These are phyloP conservation scores for Amphirosellinia nigrospora DNA, from an alignment of 495 filamentous ascomycete genomes.

Conservation along the genomic window DNA sequence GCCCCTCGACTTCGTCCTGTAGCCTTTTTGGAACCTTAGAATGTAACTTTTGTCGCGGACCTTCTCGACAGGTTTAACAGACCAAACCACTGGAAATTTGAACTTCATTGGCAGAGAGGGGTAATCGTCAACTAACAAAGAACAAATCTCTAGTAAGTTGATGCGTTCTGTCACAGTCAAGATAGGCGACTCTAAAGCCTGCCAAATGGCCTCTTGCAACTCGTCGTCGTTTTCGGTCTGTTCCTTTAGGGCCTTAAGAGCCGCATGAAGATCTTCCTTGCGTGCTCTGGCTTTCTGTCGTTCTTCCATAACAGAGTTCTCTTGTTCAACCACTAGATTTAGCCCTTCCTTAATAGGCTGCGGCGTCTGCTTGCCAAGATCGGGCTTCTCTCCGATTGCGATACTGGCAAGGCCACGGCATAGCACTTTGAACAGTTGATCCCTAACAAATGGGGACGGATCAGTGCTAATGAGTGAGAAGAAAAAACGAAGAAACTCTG, in stretches of 20 bases:
- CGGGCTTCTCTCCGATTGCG: conserved; percentile 69
- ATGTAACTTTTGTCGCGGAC: conserved; percentile 34
- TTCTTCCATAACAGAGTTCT: conserved; percentile 63
- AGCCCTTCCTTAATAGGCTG: conserved; percentile 50
- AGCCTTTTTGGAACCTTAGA: conserved; percentile 41
- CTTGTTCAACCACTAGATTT: conserved; percentile 78
- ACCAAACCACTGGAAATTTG: conserved; percentile 75
- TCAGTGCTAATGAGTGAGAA: conserved; percentile 75
- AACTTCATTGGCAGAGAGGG: conserved; percentile 67
- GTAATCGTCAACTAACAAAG: conserved; percentile 71
- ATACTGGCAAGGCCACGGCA: conserved; percentile 76
- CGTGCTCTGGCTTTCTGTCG: conserved; percentile 73
- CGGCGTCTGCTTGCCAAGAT: conserved; percentile 39
- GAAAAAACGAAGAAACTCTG: conserved; percentile 70
- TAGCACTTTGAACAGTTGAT: conserved; percentile 69
- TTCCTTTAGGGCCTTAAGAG: conserved; percentile 73
- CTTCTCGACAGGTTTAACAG: conserved; percentile 55
- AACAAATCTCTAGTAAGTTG: conserved; percentile 79
- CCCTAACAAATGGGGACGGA: conserved; percentile 79
- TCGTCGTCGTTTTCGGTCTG: conserved; percentile 67
- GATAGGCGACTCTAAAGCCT: conserved; percentile 70
- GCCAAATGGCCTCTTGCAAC: conserved; percentile 77
- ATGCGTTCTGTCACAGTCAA: conserved; percentile 73
- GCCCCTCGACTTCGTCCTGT: conserved; percentile 41
- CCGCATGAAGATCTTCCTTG: conserved; percentile 75